A percentile compares a stretch with the other conserved stretches of the same genome.
Conservation (phyloP, 768 basidiomycete genomes). For the Phylloporus sp. region DNA sequence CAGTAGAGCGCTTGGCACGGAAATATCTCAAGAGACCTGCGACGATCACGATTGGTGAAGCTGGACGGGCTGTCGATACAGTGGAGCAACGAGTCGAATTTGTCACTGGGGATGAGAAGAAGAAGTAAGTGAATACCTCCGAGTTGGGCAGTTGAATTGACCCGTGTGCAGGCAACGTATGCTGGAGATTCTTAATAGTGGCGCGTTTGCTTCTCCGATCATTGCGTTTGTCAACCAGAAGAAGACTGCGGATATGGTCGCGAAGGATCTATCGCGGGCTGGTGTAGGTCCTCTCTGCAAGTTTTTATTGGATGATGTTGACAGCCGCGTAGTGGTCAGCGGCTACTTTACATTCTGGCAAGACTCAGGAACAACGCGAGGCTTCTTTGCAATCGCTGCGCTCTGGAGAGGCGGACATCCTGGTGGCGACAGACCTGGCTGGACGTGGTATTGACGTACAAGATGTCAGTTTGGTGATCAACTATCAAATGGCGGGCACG, state of each 20-base stretch:
- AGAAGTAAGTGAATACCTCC: slow-evolving; percentile 61
- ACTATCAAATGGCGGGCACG: slow-evolving; percentile 94
- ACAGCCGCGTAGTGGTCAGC: slow-evolving; percentile 66
- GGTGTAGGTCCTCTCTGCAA: slow-evolving; percentile 53
- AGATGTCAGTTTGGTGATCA: slow-evolving; percentile 93
- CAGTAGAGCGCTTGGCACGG: slow-evolving; percentile 90
- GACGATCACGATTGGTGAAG: slow-evolving; percentile 96
- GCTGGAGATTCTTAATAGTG: slow-evolving; percentile 90
- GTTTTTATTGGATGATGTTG: neutral
- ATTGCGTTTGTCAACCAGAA: slow-evolving; percentile 99
- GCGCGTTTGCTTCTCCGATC: slow-evolving; percentile 81
- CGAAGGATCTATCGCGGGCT: slow-evolving; percentile 87
- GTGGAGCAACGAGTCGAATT: slow-evolving; percentile 97
- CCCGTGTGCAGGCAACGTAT: slow-evolving; percentile 59
- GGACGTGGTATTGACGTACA: slow-evolving; percentile 99
- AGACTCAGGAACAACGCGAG: slow-evolving; percentile 97
- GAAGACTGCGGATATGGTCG: slow-evolving; percentile 98
- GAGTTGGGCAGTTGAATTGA: slow-evolving; percentile 3
- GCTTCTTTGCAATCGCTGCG: slow-evolving; percentile 84
- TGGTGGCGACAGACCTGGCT: slow-evolving; percentile 96
- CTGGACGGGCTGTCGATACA: slow-evolving; percentile 95
- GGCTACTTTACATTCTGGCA: slow-evolving; percentile 92
- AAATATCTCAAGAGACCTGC: slow-evolving; percentile 94
- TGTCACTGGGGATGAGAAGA: slow-evolving; percentile 90
- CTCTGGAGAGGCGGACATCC: slow-evolving; percentile 78